These are phyloP conservation scores for Raffaelea deltoideospora DNA, from an alignment of 2,329 filamentous ascomycete species.

Conservation along the genomic window DNA sequence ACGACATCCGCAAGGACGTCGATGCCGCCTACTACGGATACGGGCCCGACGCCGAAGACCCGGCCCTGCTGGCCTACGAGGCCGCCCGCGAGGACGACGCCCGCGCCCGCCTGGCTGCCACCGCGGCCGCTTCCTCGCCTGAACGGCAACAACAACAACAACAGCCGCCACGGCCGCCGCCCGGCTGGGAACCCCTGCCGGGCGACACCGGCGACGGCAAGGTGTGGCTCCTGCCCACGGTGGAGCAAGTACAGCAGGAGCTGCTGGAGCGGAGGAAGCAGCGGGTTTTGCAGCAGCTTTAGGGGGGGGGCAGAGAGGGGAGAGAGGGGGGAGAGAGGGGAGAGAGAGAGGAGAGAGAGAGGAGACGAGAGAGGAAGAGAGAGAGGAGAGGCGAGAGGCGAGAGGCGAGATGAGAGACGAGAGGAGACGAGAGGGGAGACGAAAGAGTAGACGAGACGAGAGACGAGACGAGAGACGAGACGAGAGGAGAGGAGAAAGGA, in stretches of 20 bases:
- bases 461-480: too few relatives aligned
- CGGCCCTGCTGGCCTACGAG: conserved; percentile 66
- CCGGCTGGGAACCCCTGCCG: conserved; percentile 72
- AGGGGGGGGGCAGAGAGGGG: too few relatives aligned
- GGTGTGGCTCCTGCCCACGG: conserved; percentile 67
- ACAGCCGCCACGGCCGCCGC: conserved; percentile 41
- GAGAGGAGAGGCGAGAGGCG: too few relatives aligned
- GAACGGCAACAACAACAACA: conserved; percentile 20
- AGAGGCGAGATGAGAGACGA: too few relatives aligned
- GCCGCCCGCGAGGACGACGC: conserved; percentile 70
- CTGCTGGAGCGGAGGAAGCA: conserved; percentile 72
- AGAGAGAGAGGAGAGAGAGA: too few relatives aligned
- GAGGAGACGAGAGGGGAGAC: too few relatives aligned
- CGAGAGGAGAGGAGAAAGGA: too few relatives aligned
- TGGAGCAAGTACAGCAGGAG: conserved; percentile 90
- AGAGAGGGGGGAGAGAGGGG: too few relatives aligned
- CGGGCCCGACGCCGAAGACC: conserved; percentile 82
- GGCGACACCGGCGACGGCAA: conserved; percentile 75
- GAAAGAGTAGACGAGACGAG: too few relatives aligned
- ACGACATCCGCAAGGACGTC: conserved; percentile 59
- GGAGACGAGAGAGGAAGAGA: too few relatives aligned
- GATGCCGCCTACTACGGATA: conserved; percentile 96
- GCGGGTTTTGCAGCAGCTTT: conserved; percentile 68
- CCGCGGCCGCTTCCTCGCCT: conserved; percentile 18
- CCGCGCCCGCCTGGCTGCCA: conserved; percentile 47